These are phyloP conservation scores for Cercospora zeae-maydis DNA, from an alignment of 2,329 filamentous ascomycete genomes.

Conservation along the genomic window DNA sequence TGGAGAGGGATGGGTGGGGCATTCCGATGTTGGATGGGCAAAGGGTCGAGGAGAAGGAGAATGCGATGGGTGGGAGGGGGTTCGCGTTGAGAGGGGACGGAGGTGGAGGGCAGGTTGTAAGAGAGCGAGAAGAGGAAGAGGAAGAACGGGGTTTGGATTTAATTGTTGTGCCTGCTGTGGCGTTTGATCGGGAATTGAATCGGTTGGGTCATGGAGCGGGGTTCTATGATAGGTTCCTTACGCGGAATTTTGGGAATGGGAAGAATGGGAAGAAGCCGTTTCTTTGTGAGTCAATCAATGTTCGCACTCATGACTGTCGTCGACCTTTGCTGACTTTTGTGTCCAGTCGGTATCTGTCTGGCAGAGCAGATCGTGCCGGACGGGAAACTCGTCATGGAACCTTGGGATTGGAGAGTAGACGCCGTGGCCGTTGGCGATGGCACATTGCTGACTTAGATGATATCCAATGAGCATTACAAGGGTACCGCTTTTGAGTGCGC, in stretches of 20 bases:
- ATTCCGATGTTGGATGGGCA: conserved; percentile 77
- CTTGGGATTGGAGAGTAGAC: conserved; percentile 76
- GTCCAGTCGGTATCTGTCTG: conserved; percentile 71
- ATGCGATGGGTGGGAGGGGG: conserved; percentile 67
- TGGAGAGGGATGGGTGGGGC: conserved; percentile 81
- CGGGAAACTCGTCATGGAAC: conserved; percentile 67
- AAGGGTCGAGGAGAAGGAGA: conserved; percentile 63
- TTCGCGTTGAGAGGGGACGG: conserved; percentile 38
- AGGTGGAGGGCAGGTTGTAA: conserved; percentile 21
- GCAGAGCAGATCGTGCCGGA: conserved; percentile 74
- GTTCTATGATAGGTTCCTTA: conserved; percentile 93
- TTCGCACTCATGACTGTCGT: background rate
- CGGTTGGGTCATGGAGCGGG: conserved; percentile 91
- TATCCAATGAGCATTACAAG: conserved; percentile 62
- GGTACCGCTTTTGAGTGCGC: conserved; percentile 25
- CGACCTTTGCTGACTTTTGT: conserved; percentile 2
- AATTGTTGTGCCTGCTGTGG: conserved; percentile 87
- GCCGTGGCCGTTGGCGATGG: conserved; percentile 46
- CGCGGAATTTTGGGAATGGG: conserved; percentile 57
- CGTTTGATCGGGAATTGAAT: conserved; percentile 73
- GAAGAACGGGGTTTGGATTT: conserved; percentile 63
- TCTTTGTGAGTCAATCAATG: conserved; percentile 50
- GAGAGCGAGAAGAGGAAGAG: conserved; percentile 15
- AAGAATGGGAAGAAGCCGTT: conserved; percentile 49
- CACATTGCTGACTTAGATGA: conserved; percentile 49